Conservation (phyloP, 108 stramenopile species). For the Cyclotella sp. region DNA sequence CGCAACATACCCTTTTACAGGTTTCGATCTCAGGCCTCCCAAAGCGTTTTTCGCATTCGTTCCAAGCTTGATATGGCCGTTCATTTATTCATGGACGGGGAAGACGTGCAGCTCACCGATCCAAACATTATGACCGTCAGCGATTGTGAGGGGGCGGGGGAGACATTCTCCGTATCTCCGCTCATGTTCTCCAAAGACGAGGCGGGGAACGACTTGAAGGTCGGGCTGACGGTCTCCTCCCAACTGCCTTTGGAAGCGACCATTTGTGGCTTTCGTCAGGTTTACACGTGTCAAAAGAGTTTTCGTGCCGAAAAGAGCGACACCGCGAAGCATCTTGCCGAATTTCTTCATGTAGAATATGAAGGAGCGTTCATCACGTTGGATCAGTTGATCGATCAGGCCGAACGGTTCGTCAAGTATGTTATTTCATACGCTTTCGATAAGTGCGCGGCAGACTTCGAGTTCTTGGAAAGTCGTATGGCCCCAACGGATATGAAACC, state of each 20-base stretch:
- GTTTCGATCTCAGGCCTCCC: conserved; percentile 63
- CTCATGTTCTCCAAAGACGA: conserved; percentile 67
- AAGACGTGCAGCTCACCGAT: conserved; percentile 64
- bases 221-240: conserved; percentile 89
- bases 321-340: conserved; percentile 94
- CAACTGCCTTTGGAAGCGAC: conserved; percentile 95
- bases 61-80: conserved; percentile 66
- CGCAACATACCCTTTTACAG: conserved; percentile 61
- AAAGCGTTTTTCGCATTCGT: conserved; percentile 67
- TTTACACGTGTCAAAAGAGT: conserved; percentile 95
- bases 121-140: conserved; percentile 81
- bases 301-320: conserved; percentile 96
- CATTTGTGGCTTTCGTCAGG: conserved; percentile 89
- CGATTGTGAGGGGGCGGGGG: conserved; percentile 98
- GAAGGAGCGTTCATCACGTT: conserved; percentile 91
- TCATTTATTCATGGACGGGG: conserved; percentile 71
- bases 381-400: conserved; percentile 82
- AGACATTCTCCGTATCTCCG: conserved; percentile 86
- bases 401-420: conserved; percentile 96
- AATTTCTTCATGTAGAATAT: conserved; percentile 97
- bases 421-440: conserved; percentile 88
- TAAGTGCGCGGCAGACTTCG: conserved; percentile 86
- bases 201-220: conserved; percentile 58
- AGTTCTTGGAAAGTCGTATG: conserved; percentile 85
- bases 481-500: conserved; percentile 65